Evolutionary conservation across 306 rosid species (phyloP).

Genomic region (Gillenia trifoliata): DNA sequence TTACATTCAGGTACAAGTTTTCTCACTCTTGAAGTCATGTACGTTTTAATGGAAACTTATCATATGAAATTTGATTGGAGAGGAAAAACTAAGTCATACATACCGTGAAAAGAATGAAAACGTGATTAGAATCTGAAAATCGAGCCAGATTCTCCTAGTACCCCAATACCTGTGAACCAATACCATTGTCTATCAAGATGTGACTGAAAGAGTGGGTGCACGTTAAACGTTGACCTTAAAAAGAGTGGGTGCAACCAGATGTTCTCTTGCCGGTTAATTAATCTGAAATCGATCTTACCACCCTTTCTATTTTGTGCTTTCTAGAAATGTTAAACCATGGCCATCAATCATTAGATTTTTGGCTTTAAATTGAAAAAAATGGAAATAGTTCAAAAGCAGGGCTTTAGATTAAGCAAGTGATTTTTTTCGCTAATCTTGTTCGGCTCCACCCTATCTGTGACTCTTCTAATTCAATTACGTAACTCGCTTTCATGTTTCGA

Average conservation of each 20-base stretch:
- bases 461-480: not conserved
- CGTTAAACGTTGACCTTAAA: not conserved
- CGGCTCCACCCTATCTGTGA: not conserved
- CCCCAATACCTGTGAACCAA: not conserved
- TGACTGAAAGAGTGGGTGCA: not conserved
- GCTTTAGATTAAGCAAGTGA: not conserved
- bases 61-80: not conserved
- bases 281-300: no score
- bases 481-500: not conserved
- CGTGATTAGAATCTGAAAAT: not conserved
- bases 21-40: not conserved
- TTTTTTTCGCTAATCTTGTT: not conserved
- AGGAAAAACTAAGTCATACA: not conserved
- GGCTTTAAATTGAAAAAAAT: no score
- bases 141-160: not conserved
- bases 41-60: not conserved
- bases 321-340: not conserved
- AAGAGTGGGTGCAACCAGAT: no score
- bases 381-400: not conserved
- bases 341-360: no score
- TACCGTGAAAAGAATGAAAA: not conserved
- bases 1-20: slow-evolving; percentile 65
- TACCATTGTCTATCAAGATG: not conserved
- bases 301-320: not conserved
- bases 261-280: no score